phyloP scores from a whole-genome alignment of 805 yeast genomes.

The Pichia ethanolica region DNA sequence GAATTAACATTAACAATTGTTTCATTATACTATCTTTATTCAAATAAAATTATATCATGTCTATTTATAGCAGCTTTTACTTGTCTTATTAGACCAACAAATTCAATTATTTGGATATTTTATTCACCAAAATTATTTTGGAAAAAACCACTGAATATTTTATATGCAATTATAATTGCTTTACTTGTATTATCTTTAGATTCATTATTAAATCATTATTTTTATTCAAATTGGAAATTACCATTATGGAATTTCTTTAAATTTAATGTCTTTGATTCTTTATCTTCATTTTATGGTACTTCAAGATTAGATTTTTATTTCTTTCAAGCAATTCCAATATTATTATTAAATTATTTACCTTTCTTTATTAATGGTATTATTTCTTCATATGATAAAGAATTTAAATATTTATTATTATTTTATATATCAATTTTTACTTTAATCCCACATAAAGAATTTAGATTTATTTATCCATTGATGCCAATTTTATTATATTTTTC shows the following conservation, averaged over 20 bases:
- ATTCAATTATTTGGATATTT: constrained; percentile 65
- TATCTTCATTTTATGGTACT: constrained; percentile 77
- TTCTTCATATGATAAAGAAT: constrained; percentile 13
- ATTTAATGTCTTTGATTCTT: constrained; percentile 67
- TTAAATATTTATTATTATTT: constrained; percentile 24
- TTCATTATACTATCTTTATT: constrained; percentile 60
- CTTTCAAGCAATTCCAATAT: constrained; percentile 72
- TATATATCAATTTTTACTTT: constrained; percentile 53
- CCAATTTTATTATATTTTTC: constrained; percentile 58
- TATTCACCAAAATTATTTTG: constrained; percentile 39
- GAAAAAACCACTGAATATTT: constrained; percentile 2
- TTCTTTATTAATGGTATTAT: constrained; percentile 40
- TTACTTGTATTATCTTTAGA: constrained; percentile 30
- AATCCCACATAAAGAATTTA: constrained; percentile 80
- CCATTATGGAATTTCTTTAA: constrained; percentile 66
- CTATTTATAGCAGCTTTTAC: constrained; percentile 50
- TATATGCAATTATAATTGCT: constrained; percentile 8
- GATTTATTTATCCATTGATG: constrained; percentile 80
- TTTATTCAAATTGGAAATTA: constrained; percentile 48
- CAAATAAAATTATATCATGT: not conserved
- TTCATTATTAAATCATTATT: constrained; percentile 45
- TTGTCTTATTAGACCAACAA: constrained; percentile 79
- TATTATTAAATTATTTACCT: constrained; percentile 62
- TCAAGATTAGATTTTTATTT: constrained; percentile 83
- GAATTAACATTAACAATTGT: constrained; percentile 66